phyloP scores from a whole-genome alignment of 345 rosid genomes.

The Eucalyptus marginata region DNA sequence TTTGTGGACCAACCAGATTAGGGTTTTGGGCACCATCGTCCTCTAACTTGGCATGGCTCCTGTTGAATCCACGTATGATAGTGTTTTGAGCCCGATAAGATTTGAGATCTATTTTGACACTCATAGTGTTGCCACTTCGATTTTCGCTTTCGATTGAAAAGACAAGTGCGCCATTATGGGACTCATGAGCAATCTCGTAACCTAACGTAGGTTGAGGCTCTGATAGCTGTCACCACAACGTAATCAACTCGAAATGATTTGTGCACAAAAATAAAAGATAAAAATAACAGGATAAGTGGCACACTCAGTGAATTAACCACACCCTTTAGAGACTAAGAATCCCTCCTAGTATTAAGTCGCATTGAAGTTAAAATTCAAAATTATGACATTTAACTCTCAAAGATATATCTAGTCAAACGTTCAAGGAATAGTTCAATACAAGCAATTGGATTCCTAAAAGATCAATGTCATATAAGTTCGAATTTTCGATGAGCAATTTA shows the following conservation, averaged over 20 bases:
- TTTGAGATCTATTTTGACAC: neutral
- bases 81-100: neutral
- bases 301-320: neutral
- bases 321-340: neutral
- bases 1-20: neutral
- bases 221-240: neutral
- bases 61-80: neutral
- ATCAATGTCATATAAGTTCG: neutral
- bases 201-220: neutral
- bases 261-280: neutral
- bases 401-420: neutral
- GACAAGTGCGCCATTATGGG: neutral
- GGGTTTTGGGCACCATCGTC: neutral
- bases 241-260: neutral
- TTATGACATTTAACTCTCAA: neutral
- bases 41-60: neutral
- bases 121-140: neutral
- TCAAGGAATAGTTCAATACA: neutral
- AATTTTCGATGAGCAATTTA: neutral
- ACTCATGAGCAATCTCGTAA: neutral
- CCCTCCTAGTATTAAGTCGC: neutral
- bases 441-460: neutral
- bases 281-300: neutral
- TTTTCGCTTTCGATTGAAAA: neutral
- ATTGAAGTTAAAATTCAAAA: neutral